A percentile compares a stretch with the other conserved stretches of the same genome.
Evolutionary conservation across 495 filamentous ascomycete genomes (phyloP).

Genomic region (Thermochaetoides thermophila): DNA sequence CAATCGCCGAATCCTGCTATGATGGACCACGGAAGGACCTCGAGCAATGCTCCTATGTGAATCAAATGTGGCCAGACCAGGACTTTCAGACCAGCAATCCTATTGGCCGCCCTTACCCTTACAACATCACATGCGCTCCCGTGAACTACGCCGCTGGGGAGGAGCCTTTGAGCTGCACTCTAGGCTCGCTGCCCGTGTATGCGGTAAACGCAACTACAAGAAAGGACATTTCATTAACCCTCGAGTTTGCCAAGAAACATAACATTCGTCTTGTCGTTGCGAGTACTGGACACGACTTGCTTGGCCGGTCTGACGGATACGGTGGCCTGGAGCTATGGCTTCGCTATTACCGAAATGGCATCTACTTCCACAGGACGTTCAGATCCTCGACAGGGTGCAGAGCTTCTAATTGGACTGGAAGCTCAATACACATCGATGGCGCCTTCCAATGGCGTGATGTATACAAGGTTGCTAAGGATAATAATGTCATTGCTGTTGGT

Average conservation of each 20-base stretch:
- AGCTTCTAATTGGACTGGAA: constrained; percentile 4
- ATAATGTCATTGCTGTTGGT: constrained; percentile 13
- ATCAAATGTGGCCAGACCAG: constrained; percentile 1
- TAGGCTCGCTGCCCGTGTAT: constrained; percentile 28
- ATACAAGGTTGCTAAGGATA: constrained; percentile 6
- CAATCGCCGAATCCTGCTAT: constrained; percentile 7
- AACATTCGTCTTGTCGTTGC: constrained; percentile 17
- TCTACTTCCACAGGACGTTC: constrained; percentile 5
- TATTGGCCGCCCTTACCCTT: constrained; percentile 2
- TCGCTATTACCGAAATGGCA: constrained; percentile 5
- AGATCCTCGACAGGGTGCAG: constrained; percentile 2
- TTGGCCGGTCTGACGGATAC: constrained; percentile 7
- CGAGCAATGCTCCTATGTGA: constrained; percentile 2
- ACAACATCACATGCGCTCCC: constrained; percentile 7
- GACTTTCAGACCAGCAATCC: constrained; percentile 2
- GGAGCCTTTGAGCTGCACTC: constrained; percentile 1
- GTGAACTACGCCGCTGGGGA: constrained; percentile 3
- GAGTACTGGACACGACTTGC: constrained; percentile 8
- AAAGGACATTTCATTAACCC: constrained; percentile 30
- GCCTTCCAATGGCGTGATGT: constrained; percentile 5
- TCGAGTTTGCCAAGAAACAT: constrained; percentile 37
- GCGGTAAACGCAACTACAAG: constrained; percentile 33
- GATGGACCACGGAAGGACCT: constrained; percentile 5
- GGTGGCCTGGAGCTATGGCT: constrained; percentile 8
- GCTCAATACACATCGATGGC: constrained; percentile 3